These are phyloP conservation scores for Cytospora chrysosperma DNA, from an alignment of 2,329 filamentous ascomycete species.

Conservation along the genomic window DNA sequence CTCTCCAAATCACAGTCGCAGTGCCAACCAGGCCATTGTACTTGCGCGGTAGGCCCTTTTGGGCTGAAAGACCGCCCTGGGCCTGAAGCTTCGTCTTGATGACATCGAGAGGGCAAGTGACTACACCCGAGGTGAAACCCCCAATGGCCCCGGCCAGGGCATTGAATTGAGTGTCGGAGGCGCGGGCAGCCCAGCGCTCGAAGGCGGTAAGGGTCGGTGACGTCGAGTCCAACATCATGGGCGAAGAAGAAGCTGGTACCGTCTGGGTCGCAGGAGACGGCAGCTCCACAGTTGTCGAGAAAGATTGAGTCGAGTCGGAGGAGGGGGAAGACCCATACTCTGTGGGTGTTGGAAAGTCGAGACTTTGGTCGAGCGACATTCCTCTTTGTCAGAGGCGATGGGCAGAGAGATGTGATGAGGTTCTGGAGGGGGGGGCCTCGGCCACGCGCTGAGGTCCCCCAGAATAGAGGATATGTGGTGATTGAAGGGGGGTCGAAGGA, in stretches of 20 bases:
- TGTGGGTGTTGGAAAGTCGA: slow-evolving; percentile 12
- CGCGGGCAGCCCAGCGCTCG: slow-evolving; percentile 55
- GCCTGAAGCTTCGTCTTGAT: slow-evolving; percentile 99
- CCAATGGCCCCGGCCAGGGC: slow-evolving; percentile 84
- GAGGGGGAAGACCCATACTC: slow-evolving; percentile 38
- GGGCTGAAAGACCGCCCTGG: slow-evolving; percentile 75
- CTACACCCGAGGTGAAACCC: slow-evolving; percentile 88
- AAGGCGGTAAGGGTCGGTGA: slow-evolving; percentile 39
- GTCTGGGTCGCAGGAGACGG: slow-evolving; percentile 7
- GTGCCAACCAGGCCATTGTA: slow-evolving; percentile 90
- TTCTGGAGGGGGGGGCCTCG: slow-evolving; percentile 27
- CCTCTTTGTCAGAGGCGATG: slow-evolving; percentile 25
- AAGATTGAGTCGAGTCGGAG: slow-evolving; percentile 13
- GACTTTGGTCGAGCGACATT: slow-evolving; percentile 26
- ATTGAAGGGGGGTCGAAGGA: background rate
- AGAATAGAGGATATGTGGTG: background rate
- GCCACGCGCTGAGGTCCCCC: slow-evolving; percentile 25
- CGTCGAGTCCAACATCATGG: slow-evolving; percentile 30
- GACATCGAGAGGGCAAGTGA: slow-evolving; percentile 95
- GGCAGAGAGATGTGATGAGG: background rate
- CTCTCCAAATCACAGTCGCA: slow-evolving; percentile 76
- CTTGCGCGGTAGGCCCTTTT: slow-evolving; percentile 55
- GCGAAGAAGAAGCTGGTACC: slow-evolving; percentile 20
- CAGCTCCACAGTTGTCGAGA: slow-evolving; percentile 16
- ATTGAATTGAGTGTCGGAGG: slow-evolving; percentile 68